Conservation (phyloP, 1,139 yeast species). For the Petasospora rhodanensis region DNA sequence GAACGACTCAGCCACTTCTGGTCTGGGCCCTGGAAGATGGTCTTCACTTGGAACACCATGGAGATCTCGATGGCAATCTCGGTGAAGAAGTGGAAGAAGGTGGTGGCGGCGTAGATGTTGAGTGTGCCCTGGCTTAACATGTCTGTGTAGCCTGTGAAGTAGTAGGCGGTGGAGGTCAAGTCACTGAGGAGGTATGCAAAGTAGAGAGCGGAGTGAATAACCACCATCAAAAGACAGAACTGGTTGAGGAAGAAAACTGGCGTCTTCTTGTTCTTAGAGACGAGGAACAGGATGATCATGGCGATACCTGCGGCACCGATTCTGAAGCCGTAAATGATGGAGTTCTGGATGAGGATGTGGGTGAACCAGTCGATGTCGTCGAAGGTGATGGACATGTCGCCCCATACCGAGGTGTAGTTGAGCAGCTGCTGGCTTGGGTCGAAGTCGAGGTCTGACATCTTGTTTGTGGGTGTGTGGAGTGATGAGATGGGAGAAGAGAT, state of each 20-base stretch:
- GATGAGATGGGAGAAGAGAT: no score
- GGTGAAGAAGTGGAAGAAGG: slow-evolving; percentile 55
- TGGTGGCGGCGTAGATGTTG: slow-evolving; percentile 51
- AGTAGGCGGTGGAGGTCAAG: slow-evolving; percentile 44
- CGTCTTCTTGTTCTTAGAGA: slow-evolving; percentile 48
- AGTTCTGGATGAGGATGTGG: slow-evolving; percentile 21
- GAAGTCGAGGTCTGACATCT: no score
- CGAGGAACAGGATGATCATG: slow-evolving; percentile 34
- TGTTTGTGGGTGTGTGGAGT: no score
- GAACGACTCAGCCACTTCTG: slow-evolving; percentile 34
- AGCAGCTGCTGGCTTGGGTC: slow-evolving; percentile 25
- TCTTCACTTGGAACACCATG: slow-evolving; percentile 62
- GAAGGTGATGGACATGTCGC: slow-evolving; percentile 26
- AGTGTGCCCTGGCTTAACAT: slow-evolving; percentile 29
- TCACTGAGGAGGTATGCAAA: slow-evolving; percentile 50
- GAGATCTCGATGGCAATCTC: slow-evolving; percentile 59
- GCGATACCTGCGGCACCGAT: slow-evolving; percentile 39
- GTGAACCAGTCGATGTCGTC: slow-evolving; percentile 28
- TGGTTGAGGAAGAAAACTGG: slow-evolving; percentile 72
- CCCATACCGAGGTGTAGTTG: slow-evolving; percentile 30
- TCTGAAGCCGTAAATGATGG: slow-evolving; percentile 39
- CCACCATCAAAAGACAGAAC: slow-evolving; percentile 46
- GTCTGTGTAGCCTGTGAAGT: slow-evolving; percentile 46
- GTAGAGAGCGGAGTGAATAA: slow-evolving; percentile 58
- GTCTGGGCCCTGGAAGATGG: slow-evolving; percentile 59